These are phyloP conservation scores for Alisma plantagoaquatica DNA, from an alignment of 106 monocot species.

Conservation along the genomic window DNA sequence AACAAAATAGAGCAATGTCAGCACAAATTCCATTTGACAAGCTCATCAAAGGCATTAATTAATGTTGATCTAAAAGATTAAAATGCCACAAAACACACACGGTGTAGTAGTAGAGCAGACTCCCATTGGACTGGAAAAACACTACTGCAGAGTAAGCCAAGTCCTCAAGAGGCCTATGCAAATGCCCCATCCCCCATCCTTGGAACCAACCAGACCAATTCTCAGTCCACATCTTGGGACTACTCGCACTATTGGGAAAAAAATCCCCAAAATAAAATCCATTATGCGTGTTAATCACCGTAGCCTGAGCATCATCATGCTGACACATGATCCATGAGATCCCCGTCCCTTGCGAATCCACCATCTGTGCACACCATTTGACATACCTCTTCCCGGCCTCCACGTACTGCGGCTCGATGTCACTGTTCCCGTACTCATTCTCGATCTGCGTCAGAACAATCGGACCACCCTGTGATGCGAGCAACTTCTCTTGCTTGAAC, in stretches of 20 bases:
- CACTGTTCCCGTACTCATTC: conserved; percentile 22
- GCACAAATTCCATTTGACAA: no score
- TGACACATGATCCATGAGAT: conserved; percentile 30
- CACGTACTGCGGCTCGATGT: conserved; percentile 3
- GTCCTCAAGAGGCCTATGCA: no score
- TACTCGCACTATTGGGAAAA: conserved; percentile 29
- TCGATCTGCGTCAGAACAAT: conserved; percentile 23
- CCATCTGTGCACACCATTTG: conserved; percentile 20
- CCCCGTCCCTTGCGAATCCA: conserved; percentile 9
- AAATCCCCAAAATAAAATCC: conserved; percentile 46
- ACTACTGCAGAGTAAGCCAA: no score
- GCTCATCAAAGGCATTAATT: no score
- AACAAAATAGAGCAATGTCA: no score
- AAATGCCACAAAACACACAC: no score
- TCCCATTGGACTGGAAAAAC: no score
- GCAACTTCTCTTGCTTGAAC: conserved; percentile 11
- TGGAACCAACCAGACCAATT: conserved; percentile 91
- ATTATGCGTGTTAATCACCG: conserved; percentile 66
- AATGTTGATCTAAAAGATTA: no score
- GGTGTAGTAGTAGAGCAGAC: no score
- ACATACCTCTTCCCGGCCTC: conserved; percentile 20
- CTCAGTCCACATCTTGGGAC: conserved; percentile 72
- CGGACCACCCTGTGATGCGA: conserved; percentile 19
- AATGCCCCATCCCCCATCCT: no score
- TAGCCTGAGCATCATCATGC: conserved; percentile 20